Evolutionary conservation across 2,329 filamentous ascomycete species (phyloP).

Genomic region (Pseudogymnoascus sp.): DNA sequence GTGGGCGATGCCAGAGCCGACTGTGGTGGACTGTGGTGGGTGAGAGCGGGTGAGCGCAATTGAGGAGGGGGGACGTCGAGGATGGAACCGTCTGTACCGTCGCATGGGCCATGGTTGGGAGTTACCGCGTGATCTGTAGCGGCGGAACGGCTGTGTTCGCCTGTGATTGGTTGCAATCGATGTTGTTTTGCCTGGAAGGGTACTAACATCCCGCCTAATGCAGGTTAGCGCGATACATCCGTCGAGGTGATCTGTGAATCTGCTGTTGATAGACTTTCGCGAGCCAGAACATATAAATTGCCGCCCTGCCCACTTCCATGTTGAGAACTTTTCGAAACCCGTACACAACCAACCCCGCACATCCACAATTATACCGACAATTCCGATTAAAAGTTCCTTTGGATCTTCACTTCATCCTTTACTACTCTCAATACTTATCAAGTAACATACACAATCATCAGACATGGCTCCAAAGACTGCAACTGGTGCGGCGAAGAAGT

Average conservation of each 20-base stretch:
- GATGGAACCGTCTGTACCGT: not conserved
- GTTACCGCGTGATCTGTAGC: conserved; percentile 8
- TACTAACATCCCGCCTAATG: not conserved
- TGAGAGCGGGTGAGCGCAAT: not conserved
- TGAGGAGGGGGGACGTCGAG: conserved; percentile 7
- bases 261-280: conserved; percentile 6
- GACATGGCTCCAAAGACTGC: conserved; percentile 14
- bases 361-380: conserved; percentile 8
- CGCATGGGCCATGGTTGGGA: not conserved
- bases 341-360: conserved; percentile 9
- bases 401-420: not conserved
- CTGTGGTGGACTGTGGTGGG: conserved; percentile 8
- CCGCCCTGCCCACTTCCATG: conserved; percentile 2
- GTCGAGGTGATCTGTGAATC: conserved; percentile 9
- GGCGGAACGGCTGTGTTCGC: not conserved
- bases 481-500: conserved; percentile 12
- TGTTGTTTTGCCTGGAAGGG: not conserved
- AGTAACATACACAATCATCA: not conserved
- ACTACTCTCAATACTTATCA: not conserved
- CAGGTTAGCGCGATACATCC: not conserved
- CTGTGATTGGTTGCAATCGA: not conserved
- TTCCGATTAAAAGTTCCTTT: not conserved
- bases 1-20: not conserved
- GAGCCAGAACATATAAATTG: conserved; percentile 8
- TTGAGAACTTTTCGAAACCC: conserved; percentile 10